These are phyloP conservation scores for Aspergillus versicolor DNA, from an alignment of 2,329 filamentous ascomycete genomes.

Conservation along the genomic window DNA sequence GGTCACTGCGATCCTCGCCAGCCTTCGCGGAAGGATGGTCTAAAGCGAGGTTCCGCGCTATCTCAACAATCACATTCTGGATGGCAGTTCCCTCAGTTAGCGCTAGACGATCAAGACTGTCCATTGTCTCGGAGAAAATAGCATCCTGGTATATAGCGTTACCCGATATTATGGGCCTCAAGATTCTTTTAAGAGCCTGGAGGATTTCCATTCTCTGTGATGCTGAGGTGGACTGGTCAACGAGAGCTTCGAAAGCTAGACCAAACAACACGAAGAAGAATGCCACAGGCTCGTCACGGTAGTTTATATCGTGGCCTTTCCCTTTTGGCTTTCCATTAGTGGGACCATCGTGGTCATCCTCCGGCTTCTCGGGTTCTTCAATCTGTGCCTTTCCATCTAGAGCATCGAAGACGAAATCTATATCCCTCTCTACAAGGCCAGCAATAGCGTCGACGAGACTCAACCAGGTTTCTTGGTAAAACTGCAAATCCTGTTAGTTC, in stretches of 20 bases:
- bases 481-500: slow-evolving; percentile 44
- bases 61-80: slow-evolving; percentile 89
- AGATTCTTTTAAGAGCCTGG: slow-evolving; percentile 87
- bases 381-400: slow-evolving; percentile 72
- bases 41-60: slow-evolving; percentile 84
- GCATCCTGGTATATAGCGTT: slow-evolving; percentile 95
- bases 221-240: slow-evolving; percentile 71
- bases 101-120: slow-evolving; percentile 86
- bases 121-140: slow-evolving; percentile 96
- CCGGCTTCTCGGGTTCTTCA: slow-evolving; percentile 28
- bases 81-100: slow-evolving; percentile 87
- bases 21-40: slow-evolving; percentile 85
- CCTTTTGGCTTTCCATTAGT: slow-evolving; percentile 34
- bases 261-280: slow-evolving; percentile 99
- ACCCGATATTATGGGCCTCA: slow-evolving; percentile 90
- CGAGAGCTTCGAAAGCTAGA: slow-evolving; percentile 91
- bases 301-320: slow-evolving; percentile 83
- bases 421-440: slow-evolving; percentile 95
- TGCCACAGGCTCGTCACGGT: slow-evolving; percentile 93
- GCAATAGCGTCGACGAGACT: slow-evolving; percentile 97
- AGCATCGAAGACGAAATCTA: slow-evolving; percentile 95
- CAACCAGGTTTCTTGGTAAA: slow-evolving; percentile 97
- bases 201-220: slow-evolving; percentile 86
- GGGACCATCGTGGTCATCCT: slow-evolving; percentile 12
- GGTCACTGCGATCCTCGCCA: slow-evolving; percentile 64